Evolutionary conservation across 2,329 filamentous ascomycete genomes (phyloP).

Genomic region (Xylaria multiplex): DNA sequence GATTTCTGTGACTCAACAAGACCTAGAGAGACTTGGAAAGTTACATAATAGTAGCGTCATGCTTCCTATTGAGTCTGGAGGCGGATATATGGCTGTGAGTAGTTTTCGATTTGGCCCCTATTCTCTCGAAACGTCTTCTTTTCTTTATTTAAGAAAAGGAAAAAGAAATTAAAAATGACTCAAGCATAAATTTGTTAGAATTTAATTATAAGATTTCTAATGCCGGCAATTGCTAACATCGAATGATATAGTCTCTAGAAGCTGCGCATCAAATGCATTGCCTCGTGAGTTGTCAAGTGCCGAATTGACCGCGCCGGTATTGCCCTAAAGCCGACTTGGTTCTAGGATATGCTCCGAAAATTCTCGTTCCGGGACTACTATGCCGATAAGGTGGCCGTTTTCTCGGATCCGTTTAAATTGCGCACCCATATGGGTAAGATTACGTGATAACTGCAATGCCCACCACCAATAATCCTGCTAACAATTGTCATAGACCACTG

Average conservation of each 20-base stretch:
- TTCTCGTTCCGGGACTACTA: conserved; percentile 20
- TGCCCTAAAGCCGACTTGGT: not conserved
- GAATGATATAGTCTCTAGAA: not conserved
- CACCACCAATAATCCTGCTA: not conserved
- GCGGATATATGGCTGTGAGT: conserved; percentile 11
- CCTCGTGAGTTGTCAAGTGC: conserved; percentile 17
- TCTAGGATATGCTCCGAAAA: conserved; percentile 1
- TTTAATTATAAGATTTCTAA: not conserved
- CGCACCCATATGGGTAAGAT: conserved; percentile 14
- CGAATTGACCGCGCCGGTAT: not conserved
- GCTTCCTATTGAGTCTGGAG: conserved; percentile 18
- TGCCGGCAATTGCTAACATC: not conserved
- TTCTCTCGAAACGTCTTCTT: not conserved
- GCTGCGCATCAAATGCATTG: conserved; percentile 27
- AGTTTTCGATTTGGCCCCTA: not conserved
- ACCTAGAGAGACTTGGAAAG: conserved; percentile 14
- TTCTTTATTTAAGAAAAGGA: no score
- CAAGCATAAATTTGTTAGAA: not conserved
- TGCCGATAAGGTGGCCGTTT: conserved; percentile 8
- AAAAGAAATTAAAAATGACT: no score
- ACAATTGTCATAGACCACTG: conserved; percentile 15
- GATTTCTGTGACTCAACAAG: not conserved
- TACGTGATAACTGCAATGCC: not conserved
- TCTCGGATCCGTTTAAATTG: conserved; percentile 2
- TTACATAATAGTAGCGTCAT: conserved; percentile 4